Evolutionary conservation across 1,284 basidiomycete species (phyloP).

Genomic region (Ceratorhiza oryzae-sativae): DNA sequence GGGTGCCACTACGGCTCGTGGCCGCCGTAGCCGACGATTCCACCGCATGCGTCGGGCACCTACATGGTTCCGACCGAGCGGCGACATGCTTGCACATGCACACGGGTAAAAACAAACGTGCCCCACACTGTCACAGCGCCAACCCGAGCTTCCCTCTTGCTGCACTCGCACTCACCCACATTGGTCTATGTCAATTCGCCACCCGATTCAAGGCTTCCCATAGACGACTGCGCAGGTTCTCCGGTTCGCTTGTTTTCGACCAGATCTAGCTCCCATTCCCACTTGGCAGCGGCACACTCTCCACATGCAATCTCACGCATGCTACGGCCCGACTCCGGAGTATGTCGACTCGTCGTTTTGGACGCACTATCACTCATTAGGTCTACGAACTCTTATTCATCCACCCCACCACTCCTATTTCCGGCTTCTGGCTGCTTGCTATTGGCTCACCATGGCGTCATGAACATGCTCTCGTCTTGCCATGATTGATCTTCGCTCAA

Average conservation of each 20-base stretch:
- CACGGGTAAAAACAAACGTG: slow-evolving; percentile 9
- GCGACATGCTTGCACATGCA: background rate
- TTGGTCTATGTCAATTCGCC: background rate
- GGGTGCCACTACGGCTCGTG: background rate
- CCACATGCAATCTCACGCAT: background rate
- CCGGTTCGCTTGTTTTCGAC: background rate
- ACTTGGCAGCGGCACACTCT: slow-evolving; percentile 22
- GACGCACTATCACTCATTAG: background rate
- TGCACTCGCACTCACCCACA: background rate
- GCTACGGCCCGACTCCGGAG: slow-evolving; percentile 20
- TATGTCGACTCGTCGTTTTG: background rate
- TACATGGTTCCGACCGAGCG: background rate
- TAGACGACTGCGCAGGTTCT: slow-evolving; percentile 5
- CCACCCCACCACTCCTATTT: background rate
- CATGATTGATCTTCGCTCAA: background rate
- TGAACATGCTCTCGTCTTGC: slow-evolving; percentile 5
- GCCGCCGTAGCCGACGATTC: background rate
- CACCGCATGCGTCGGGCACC: background rate
- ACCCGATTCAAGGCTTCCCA: background rate
- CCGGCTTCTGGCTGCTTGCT: background rate
- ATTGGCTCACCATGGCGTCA: slow-evolving; percentile 1
- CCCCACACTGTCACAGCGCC: slow-evolving; percentile 13
- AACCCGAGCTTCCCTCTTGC: background rate
- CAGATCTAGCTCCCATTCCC: background rate
- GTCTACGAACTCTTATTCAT: slow-evolving; percentile 1